A percentile compares a stretch with the other conserved stretches of the same genome.
Conservation (phyloP, 1,284 basidiomycete species). For the Exobasidium cylindrosporum region DNA sequence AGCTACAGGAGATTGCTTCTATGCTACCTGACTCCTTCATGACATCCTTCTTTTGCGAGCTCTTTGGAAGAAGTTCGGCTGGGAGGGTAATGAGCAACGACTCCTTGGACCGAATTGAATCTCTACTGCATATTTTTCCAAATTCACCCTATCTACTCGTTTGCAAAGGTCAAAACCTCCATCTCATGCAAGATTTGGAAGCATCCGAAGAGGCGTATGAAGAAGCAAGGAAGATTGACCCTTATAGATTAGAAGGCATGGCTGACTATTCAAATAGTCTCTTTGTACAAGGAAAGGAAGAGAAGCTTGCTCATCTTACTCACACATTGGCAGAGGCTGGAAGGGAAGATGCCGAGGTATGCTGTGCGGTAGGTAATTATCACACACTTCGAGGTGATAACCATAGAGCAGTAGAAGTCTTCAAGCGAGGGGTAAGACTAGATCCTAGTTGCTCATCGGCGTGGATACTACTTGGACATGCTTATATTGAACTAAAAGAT, state of each 20-base stretch:
- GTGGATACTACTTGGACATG: slow-evolving; percentile 99
- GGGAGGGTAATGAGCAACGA: slow-evolving; percentile 25
- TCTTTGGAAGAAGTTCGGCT: slow-evolving; percentile 80
- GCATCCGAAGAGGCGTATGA: slow-evolving; percentile 49
- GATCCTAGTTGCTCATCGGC: slow-evolving; percentile 92
- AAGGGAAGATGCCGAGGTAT: slow-evolving; percentile 63
- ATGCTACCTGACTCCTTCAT: slow-evolving; percentile 69
- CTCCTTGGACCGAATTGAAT: slow-evolving; percentile 42
- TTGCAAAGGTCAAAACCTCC: slow-evolving; percentile 38
- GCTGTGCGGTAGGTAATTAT: slow-evolving; percentile 78
- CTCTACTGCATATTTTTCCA: slow-evolving; percentile 75
- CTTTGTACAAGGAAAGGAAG: slow-evolving; percentile 84
- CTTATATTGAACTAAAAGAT: slow-evolving; percentile 98
- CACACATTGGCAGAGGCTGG: slow-evolving; percentile 59
- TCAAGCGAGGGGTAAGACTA: slow-evolving; percentile 85
- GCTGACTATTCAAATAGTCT: slow-evolving; percentile 96
- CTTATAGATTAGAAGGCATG: slow-evolving; percentile 87
- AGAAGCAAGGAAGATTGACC: slow-evolving; percentile 63
- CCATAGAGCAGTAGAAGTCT: slow-evolving; percentile 92
- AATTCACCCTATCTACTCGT: slow-evolving; percentile 76
- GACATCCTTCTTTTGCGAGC: slow-evolving; percentile 81
- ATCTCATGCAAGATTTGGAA: slow-evolving; percentile 33
- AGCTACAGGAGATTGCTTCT: slow-evolving; percentile 59
- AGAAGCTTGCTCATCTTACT: slow-evolving; percentile 85
- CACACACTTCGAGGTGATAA: slow-evolving; percentile 72